Base-by-base conservation (phyloP, 768 basidiomycete species). In the Leccinellum luteum region DNA sequence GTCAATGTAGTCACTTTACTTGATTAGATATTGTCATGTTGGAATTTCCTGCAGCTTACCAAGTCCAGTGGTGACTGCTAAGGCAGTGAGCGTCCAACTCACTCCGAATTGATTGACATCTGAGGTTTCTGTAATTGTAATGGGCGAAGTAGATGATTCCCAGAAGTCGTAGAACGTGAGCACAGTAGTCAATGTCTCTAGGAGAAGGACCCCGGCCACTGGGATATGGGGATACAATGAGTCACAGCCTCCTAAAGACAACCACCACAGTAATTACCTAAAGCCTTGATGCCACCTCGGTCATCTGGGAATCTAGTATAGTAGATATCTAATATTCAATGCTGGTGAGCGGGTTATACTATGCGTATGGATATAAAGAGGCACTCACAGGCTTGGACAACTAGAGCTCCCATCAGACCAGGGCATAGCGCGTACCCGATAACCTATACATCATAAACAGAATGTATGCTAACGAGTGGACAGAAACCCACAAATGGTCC, bases 101-200 rank as follows among this genome's bases (percentile, higher is more conserved):
- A 19, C 41, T 10, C 41, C 41, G n/a, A 41, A 25, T 15, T 17
- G 21, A 15, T 21, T 47, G 23, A 47, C 8, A 7, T 14, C 15
- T 28, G 14, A 15, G n/a, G 1, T 19, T 9, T 2, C 9, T 8
- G 15, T 25, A 10, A 10, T 4, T 3, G 13, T 6, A 41, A 41
- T 19, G 3, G 41, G 17, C 17, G 6, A 9, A 15, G 25, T 27
- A 1, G 25, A 8, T 6, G 5, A 47, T 9, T 13, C 3, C 65
- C 62, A 61, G 51, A 67, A 67, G 2, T 38, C 56, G 9, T 25
- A 17, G 35, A 67, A 67, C 14, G 27, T 38, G 7, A 66, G 13
- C 2, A 31, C 31, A 13, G 59, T 67, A 4, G 66, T 55, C 14
- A 53, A n/a, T 3, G 38, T 53, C 32, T 69, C 68, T 19, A 69